Evolutionary conservation across 805 yeast genomes (phyloP).

Genomic region (Vanderwaltozyma polyspora): DNA sequence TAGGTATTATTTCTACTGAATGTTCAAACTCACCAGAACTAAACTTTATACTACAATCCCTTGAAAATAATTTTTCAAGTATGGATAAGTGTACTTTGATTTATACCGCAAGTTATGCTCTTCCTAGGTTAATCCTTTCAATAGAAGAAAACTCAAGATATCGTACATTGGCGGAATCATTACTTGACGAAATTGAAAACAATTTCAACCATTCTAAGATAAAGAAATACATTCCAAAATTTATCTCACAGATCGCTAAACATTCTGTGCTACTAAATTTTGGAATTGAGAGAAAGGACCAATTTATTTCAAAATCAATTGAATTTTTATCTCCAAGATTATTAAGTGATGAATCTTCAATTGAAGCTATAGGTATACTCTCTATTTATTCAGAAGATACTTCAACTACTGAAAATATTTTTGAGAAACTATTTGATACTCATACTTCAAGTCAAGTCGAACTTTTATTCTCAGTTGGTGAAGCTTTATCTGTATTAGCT

Average conservation of each 20-base stretch:
- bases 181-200: not conserved
- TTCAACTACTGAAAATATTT: slow-evolving; percentile 27
- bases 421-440: slow-evolving; percentile 41
- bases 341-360: slow-evolving; percentile 48
- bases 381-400: slow-evolving; percentile 31
- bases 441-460: slow-evolving; percentile 67
- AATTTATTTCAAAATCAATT: slow-evolving; percentile 29
- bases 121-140: no score
- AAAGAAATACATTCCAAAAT: not conserved
- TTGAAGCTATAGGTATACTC: slow-evolving; percentile 44
- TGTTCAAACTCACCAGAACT: slow-evolving; percentile 4
- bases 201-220: not conserved
- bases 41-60: not conserved
- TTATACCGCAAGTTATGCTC: no score
- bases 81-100: not conserved
- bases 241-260: slow-evolving; percentile 28
- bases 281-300: slow-evolving; percentile 18
- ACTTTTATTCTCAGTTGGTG: slow-evolving; percentile 68
- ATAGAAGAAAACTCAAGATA: no score
- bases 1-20: slow-evolving; percentile 35
- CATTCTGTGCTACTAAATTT: slow-evolving; percentile 28
- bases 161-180: no score
- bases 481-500: slow-evolving; percentile 60
- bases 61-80: not conserved
- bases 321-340: no score